Evolutionary conservation across 2,329 filamentous ascomycete genomes (phyloP).

Genomic region (Talaromyces sp.): DNA sequence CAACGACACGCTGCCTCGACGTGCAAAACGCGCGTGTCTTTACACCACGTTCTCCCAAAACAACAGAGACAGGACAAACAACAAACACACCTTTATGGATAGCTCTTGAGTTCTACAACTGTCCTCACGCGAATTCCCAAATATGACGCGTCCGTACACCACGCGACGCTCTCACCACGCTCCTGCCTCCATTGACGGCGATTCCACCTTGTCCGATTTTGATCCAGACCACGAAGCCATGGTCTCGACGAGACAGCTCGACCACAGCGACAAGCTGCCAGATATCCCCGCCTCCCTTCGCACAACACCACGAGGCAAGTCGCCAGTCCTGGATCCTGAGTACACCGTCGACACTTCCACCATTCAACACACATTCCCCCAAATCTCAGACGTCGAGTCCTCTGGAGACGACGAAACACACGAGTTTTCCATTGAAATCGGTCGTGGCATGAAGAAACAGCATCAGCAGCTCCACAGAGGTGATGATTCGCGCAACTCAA

Average conservation of each 20-base stretch:
- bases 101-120: background rate
- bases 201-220: constrained; percentile 28
- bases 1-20: background rate
- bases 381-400: constrained; percentile 40
- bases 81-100: background rate
- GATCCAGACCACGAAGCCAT: constrained; percentile 39
- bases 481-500: constrained; percentile 48
- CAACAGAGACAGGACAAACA: background rate
- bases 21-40: background rate
- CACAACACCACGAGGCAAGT: constrained; percentile 27
- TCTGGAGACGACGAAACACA: constrained; percentile 39
- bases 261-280: constrained; percentile 20
- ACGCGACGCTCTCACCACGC: constrained; percentile 4
- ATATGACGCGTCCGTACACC: constrained; percentile 7
- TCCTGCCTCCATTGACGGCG: constrained; percentile 1
- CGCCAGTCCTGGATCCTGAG: constrained; percentile 31
- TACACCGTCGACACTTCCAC: constrained; percentile 43
- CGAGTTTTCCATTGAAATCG: constrained; percentile 53
- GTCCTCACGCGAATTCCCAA: background rate
- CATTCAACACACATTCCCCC: constrained; percentile 42
- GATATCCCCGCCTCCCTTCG: constrained; percentile 13
- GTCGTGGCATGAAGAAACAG: constrained; percentile 43
- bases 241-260: constrained; percentile 32
- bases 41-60: background rate
- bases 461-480: constrained; percentile 20